A percentile compares a stretch with the other conserved stretches of the same genome.
Conservation (phyloP, 441 rosid genomes). For the Monsonia emarginata region DNA sequence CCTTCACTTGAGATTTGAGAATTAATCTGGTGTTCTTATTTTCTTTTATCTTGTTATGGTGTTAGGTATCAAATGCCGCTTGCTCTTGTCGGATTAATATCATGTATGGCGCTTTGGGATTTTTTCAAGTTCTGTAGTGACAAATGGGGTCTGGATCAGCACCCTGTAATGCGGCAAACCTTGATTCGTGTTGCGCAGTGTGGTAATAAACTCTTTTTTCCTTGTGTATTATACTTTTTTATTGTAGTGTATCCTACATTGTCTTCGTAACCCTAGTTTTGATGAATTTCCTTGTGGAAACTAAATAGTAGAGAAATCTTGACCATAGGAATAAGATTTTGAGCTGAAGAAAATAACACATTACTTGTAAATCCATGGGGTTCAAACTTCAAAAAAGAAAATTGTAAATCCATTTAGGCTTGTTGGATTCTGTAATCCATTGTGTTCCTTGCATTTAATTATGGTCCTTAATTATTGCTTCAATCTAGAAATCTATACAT, state of each 20-base stretch:
- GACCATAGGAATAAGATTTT: no score
- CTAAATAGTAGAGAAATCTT: background rate
- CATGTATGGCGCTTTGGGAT: conserved; percentile 84
- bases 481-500: background rate
- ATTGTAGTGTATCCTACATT: background rate
- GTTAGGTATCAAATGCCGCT: conserved; percentile 81
- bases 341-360: no score
- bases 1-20: background rate
- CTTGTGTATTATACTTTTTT: background rate
- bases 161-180: conserved; percentile 39
- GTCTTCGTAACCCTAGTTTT: background rate
- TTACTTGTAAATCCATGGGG: no score
- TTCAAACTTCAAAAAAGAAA: no score
- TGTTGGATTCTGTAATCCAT: background rate
- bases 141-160: conserved; percentile 52
- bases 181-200: conserved; percentile 61
- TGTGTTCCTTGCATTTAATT: background rate
- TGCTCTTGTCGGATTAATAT: conserved; percentile 67
- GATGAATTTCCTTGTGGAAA: background rate
- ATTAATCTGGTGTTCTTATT: background rate
- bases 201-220: conserved; percentile 27
- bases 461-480: background rate
- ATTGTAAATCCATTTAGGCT: background rate
- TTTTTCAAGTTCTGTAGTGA: conserved; percentile 58
- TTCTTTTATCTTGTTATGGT: conserved; percentile 12